Base-by-base conservation (phyloP, 75 land plant species). In the Cryptomeria japonica region DNA sequence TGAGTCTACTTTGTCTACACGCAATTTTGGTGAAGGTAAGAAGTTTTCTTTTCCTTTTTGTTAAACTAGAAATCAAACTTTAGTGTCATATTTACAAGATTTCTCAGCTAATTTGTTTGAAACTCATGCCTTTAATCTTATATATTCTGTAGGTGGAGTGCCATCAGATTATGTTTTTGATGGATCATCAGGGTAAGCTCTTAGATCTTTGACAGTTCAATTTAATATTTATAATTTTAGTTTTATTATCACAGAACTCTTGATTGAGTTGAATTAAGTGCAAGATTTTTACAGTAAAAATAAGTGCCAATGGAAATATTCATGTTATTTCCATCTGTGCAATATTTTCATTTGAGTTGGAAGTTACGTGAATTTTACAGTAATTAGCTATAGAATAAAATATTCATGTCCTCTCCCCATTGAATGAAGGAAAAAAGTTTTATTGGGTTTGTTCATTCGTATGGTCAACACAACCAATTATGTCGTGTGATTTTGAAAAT, bases 131-230 rank as follows among this genome's bases (percentile, higher is more conserved):
- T 42, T 44, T 39, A 42, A 44, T 42, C 22, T 46, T 82, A 12
- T 82, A n/a, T 25, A 61, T 42, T 86, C 31, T 89, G 75, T 85
- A 89, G 89, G 73, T 85, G 89, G 78, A 73, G 87, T 46, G 34
- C 7, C 37, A 73, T 89, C 80, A 72, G 95, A 94, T 86, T 94
- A 92, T 84, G 91, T 89, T 1, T 94, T 87, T 86, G 95, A 93
- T 77, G 90, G 88, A 46, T 87, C 93, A 51, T 91, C 95, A 73
- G 95, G 95, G 95, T 93, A 89, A 77, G 86, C 77, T 28, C 80
- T 86, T 79, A 36, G 31, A 61, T 80, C 73, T 18, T 51, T 34
- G 39, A 1, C 61, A 38, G 10, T 53, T 19, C 32, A 3, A 7
- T 85, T 51, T 84, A n/a, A 46, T 47, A 6, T 41, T 84, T 7